A percentile compares a stretch with the other conserved stretches of the same genome.
phyloP scores from a whole-genome alignment of 1,284 basidiomycete genomes.

The Rhodotorula glutinis region DNA sequence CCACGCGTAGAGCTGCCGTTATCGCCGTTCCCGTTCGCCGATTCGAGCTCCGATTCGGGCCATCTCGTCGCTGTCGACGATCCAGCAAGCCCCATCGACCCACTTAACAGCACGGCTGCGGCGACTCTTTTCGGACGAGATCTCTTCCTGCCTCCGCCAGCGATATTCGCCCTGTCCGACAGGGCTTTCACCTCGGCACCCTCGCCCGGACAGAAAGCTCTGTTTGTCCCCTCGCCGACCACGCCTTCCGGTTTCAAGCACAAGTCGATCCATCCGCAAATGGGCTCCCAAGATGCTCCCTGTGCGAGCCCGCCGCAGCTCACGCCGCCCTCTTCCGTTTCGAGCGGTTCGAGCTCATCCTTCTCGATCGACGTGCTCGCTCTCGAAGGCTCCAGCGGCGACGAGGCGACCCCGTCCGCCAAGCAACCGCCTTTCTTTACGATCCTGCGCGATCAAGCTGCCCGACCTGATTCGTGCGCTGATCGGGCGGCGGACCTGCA shows the following conservation, averaged over 20 bases:
- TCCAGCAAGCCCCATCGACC: constrained; percentile 18
- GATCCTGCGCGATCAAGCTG: background rate
- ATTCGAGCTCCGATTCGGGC: background rate
- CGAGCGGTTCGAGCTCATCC: too few relatives aligned
- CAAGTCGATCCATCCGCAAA: constrained; percentile 16
- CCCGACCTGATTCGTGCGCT: background rate
- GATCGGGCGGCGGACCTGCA: background rate
- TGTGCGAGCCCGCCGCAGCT: too few relatives aligned
- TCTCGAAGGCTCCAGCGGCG: too few relatives aligned
- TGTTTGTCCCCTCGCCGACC: constrained; percentile 11
- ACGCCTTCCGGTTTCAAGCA: constrained; percentile 5
- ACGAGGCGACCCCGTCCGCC: too few relatives aligned
- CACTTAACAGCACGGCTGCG: constrained; percentile 3
- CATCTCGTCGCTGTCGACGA: background rate
- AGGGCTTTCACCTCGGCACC: background rate
- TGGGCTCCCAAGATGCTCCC: background rate
- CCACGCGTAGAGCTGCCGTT: background rate
- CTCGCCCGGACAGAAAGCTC: background rate
- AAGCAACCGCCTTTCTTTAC: too few relatives aligned
- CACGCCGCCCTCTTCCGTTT: too few relatives aligned
- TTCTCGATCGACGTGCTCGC: background rate
- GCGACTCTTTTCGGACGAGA: background rate
- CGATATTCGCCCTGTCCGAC: background rate
- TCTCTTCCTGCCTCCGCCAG: constrained; percentile 6
- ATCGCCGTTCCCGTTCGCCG: constrained; percentile 27